These are phyloP conservation scores for Rutstroemia sp. DNA, from an alignment of 2,329 filamentous ascomycete species.

Conservation along the genomic window DNA sequence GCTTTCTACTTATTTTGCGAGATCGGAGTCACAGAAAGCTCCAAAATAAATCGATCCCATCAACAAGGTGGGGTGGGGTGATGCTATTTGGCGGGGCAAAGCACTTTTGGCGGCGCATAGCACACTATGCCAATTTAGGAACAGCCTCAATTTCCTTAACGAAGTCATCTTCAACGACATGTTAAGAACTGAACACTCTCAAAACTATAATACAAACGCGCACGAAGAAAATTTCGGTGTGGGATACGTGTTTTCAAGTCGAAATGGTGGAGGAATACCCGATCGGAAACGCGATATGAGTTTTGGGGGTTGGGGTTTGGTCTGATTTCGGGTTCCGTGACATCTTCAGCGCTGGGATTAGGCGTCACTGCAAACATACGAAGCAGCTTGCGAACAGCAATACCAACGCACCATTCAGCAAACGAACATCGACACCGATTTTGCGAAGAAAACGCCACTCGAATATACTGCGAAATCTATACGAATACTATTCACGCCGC, in stretches of 20 bases:
- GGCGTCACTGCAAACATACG: neutral
- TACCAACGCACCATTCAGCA: neutral
- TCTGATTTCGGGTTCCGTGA: neutral
- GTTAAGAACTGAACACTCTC: slow-evolving; percentile 13
- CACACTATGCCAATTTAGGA: slow-evolving; percentile 1
- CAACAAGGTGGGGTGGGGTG: slow-evolving; percentile 3
- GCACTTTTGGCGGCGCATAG: neutral
- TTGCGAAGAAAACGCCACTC: too few species aligned
- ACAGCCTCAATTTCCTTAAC: neutral
- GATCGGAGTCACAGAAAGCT: slow-evolving; percentile 1
- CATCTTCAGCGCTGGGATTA: neutral
- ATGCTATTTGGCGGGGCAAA: neutral
- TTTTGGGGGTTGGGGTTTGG: neutral
- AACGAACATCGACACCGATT: neutral
- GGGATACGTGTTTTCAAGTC: neutral
- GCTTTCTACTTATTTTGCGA: slow-evolving; percentile 3
- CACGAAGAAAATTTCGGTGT: neutral
- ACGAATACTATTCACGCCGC: neutral
- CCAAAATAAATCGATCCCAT: neutral
- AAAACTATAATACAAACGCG: slow-evolving; percentile 16
- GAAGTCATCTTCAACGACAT: slow-evolving; percentile 25
- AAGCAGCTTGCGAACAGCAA: neutral
- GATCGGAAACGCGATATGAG: slow-evolving; percentile 17
- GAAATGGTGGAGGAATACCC: slow-evolving; percentile 16
- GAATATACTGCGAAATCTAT: neutral